phyloP scores from a whole-genome alignment of 192 early-diverging fungal genomes.

The Coemansia sp. region DNA sequence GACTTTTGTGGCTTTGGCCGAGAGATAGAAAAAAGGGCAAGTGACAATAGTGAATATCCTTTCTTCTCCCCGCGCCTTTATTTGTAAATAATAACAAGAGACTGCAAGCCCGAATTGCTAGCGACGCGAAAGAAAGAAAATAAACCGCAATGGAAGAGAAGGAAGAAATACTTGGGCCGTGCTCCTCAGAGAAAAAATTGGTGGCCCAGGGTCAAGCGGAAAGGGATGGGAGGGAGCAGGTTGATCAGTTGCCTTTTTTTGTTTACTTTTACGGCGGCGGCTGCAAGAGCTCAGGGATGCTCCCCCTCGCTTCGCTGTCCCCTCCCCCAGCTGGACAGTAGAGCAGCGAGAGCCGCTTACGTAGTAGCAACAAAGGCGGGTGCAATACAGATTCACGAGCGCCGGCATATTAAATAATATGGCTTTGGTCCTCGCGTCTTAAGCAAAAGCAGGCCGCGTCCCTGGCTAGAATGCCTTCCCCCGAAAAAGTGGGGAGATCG shows the following conservation, averaged over 20 bases:
- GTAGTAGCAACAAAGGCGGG: not conserved
- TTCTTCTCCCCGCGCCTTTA: no score
- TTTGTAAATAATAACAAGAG: conserved; percentile 4
- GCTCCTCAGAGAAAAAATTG: not conserved
- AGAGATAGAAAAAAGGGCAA: not conserved
- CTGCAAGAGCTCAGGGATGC: conserved; percentile 1
- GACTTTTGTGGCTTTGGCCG: conserved; percentile 7
- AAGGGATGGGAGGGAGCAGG: not conserved
- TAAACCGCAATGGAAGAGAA: not conserved
- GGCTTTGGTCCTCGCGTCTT: not conserved
- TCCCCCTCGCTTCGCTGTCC: not conserved
- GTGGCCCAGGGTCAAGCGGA: not conserved
- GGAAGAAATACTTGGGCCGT: not conserved
- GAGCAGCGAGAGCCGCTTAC: not conserved
- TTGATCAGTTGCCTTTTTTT: not conserved
- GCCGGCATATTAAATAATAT: not conserved
- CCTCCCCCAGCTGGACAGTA: no score
- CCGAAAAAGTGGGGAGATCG: not conserved
- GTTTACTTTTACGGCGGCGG: conserved; percentile 1
- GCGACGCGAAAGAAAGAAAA: not conserved
- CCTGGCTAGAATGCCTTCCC: conserved; percentile 3
- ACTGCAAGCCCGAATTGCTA: no score
- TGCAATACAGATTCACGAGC: not conserved
- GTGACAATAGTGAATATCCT: not conserved
- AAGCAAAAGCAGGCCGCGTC: not conserved